Evolutionary conservation across 805 yeast species (phyloP).

Genomic region (Ogataea parapolymorpha): DNA sequence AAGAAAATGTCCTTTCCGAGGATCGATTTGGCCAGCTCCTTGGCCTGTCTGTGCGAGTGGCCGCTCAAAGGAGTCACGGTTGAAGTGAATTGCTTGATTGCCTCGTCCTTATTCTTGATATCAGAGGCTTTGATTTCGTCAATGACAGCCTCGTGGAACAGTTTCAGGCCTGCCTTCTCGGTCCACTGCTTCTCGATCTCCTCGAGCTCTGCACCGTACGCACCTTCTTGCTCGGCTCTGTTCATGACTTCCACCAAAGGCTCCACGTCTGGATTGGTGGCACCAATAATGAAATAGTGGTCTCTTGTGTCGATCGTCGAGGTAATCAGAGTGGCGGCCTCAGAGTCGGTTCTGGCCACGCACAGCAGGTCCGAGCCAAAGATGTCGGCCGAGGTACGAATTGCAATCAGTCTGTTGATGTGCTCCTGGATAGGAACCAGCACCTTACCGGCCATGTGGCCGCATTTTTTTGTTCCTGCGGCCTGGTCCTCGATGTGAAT

Average conservation of each 20-base stretch:
- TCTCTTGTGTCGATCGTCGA: conserved; percentile 93
- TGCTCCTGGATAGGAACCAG: conserved; percentile 97
- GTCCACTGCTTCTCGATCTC: conserved; percentile 80
- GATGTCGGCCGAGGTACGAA: conserved; percentile 93
- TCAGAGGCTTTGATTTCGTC: conserved; percentile 67
- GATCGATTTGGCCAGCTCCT: conserved; percentile 66
- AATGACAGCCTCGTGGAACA: conserved; percentile 87
- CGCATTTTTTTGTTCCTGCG: conserved; percentile 97
- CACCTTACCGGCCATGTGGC: conserved; percentile 99
- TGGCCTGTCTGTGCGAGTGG: conserved; percentile 77
- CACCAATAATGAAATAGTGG: conserved; percentile 87
- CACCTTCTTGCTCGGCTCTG: conserved; percentile 75
- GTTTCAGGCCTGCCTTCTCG: conserved; percentile 74
- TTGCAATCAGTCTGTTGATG: conserved; percentile 88
- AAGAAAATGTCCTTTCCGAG: conserved; percentile 82
- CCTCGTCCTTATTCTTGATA: conserved; percentile 55
- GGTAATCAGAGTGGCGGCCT: conserved; percentile 93
- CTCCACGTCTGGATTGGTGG: conserved; percentile 78
- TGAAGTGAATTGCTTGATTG: conserved; percentile 61
- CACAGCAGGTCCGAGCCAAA: conserved; percentile 81
- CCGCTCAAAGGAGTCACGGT: conserved; percentile 73
- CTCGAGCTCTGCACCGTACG: conserved; percentile 66
- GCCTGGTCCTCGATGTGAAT: conserved; percentile 99
- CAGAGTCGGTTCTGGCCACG: conserved; percentile 96
- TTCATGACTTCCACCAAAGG: conserved; percentile 76